Conservation (phyloP, 495 filamentous ascomycete species). For the Aspergillus egyptiacus region DNA sequence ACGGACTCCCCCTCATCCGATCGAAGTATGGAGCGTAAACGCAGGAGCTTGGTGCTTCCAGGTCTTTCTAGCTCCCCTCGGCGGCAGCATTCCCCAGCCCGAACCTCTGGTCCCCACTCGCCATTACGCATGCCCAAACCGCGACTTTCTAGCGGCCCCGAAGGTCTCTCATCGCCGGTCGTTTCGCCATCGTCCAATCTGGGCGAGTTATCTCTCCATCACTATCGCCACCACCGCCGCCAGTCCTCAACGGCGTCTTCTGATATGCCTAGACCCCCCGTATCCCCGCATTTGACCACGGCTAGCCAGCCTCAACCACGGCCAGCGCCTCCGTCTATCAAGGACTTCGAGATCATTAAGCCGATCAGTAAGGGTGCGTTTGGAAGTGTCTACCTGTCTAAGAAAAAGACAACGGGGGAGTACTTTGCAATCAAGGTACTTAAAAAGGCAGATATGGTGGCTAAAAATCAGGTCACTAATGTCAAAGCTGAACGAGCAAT, state of each 20-base stretch:
- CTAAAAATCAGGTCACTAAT: conserved; percentile 98
- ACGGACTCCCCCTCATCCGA: conserved; percentile 92
- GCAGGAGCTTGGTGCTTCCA: conserved; percentile 74
- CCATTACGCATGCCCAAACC: conserved; percentile 84
- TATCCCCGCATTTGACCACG: conserved; percentile 74
- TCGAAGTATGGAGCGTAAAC: conserved; percentile 72
- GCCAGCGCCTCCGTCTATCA: conserved; percentile 88
- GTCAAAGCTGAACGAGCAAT: conserved; percentile 99
- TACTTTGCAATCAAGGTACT: conserved; percentile 98
- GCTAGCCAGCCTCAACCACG: conserved; percentile 67
- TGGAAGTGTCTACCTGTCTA: conserved; percentile 93
- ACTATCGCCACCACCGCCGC: conserved; percentile 72
- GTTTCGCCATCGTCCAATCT: conserved; percentile 79
- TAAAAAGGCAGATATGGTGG: conserved; percentile 99
- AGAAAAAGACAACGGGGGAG: conserved; percentile 96
- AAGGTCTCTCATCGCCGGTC: conserved; percentile 76
- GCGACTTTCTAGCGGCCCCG: conserved; percentile 65
- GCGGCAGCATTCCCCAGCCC: conserved; percentile 79
- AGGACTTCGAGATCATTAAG: conserved; percentile 99
- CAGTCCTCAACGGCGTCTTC: conserved; percentile 89
- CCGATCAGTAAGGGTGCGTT: conserved; percentile 99
- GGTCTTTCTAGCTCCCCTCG: conserved; percentile 66
- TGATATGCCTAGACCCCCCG: conserved; percentile 58
- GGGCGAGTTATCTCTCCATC: conserved; percentile 61
- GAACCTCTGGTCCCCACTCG: conserved; percentile 69